Percentiles rank a stretch among this genome's conserved stretches.
phyloP scores from a whole-genome alignment of 2,329 filamentous ascomycete genomes.

The Cordyceps militaris region DNA sequence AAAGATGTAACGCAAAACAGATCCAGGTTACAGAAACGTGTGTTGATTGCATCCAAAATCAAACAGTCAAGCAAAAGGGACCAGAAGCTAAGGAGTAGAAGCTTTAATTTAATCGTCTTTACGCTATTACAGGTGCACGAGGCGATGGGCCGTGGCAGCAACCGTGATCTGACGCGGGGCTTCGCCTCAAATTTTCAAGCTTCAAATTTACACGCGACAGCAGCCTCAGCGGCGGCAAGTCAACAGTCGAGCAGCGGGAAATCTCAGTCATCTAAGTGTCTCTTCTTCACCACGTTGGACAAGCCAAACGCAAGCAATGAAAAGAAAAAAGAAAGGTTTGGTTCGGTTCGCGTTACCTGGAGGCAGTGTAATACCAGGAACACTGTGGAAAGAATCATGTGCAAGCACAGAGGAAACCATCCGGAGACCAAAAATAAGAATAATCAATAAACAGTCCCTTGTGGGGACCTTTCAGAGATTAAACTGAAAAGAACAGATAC shows the following conservation, averaged over 20 bases:
- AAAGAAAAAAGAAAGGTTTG: constrained; percentile 22
- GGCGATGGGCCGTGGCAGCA: too few species aligned
- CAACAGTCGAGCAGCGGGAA: too few species aligned
- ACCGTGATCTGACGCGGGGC: neutral
- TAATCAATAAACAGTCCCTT: constrained; percentile 67
- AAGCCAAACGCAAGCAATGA: constrained; percentile 33
- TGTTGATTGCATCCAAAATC: neutral
- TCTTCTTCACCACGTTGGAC: constrained; percentile 34
- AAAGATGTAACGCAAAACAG: neutral
- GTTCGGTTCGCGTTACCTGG: constrained; percentile 34
- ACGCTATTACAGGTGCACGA: neutral
- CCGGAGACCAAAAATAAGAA: constrained; percentile 52
- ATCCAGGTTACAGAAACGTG: neutral
- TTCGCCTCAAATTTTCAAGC: neutral
- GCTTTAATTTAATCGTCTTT: neutral
- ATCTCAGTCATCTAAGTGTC: neutral
- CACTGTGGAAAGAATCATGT: constrained; percentile 33
- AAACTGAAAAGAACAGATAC: constrained; percentile 97
- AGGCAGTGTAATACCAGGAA: constrained; percentile 41
- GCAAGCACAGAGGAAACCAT: constrained; percentile 35
- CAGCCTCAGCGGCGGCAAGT: neutral
- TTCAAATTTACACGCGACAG: neutral
- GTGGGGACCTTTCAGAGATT: constrained; percentile 82
- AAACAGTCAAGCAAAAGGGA: neutral
- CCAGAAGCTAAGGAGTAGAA: neutral